Percentiles rank a stretch among this genome's conserved stretches.
Conservation (phyloP, 106 monocot genomes). For the Dendrobium officinale region DNA sequence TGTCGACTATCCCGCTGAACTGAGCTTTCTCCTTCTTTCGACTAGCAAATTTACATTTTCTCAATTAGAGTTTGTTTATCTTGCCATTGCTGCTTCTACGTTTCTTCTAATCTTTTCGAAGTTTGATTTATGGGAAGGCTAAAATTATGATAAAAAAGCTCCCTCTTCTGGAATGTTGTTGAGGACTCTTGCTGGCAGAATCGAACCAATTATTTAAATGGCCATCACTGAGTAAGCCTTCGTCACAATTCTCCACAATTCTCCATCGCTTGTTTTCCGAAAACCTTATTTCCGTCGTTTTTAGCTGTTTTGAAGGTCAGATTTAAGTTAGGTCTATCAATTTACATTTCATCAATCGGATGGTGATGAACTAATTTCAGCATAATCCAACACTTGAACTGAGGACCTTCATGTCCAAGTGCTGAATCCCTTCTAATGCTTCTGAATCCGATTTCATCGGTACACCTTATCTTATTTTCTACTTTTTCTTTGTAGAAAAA, state of each 20-base stretch:
- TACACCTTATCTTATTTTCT: background rate
- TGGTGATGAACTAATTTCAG: conserved; percentile 18
- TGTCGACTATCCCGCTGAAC: conserved; percentile 82
- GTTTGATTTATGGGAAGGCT: background rate
- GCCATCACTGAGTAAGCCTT: conserved; percentile 25
- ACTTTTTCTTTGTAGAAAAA: too few species aligned
- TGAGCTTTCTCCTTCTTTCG: conserved; percentile 29
- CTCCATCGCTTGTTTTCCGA: too few species aligned
- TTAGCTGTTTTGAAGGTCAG: background rate
- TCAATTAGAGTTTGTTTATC: too few species aligned
- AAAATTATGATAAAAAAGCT: conserved; percentile 28
- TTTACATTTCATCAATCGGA: background rate
- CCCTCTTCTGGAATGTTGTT: conserved; percentile 22
- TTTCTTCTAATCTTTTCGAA: background rate
- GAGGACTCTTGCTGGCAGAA: conserved; percentile 33
- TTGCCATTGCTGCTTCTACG: background rate
- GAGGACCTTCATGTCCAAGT: background rate
- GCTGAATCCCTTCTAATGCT: conserved; percentile 11
- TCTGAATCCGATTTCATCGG: conserved; percentile 16
- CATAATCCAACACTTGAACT: conserved; percentile 34
- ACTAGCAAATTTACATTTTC: too few species aligned
- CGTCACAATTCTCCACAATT: too few species aligned
- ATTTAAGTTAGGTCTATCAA: too few species aligned
- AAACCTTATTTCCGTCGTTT: background rate
- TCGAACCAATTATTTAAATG: conserved; percentile 13